Evolutionary conservation across 2,329 filamentous ascomycete species (phyloP).

Genomic region (Colletotrichum magnum): DNA sequence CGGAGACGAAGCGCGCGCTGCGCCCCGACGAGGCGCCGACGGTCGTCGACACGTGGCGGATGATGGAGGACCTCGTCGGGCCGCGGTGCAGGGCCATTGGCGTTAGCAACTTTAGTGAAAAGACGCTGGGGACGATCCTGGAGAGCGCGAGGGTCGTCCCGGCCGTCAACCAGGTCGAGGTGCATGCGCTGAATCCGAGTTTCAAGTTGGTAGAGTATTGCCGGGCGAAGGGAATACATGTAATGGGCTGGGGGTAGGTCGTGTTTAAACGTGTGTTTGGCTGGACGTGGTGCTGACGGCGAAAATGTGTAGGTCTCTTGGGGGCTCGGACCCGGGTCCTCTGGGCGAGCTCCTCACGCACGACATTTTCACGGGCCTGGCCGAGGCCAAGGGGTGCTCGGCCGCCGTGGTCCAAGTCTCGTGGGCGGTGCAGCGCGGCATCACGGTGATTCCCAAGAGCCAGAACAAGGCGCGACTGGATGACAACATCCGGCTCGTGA

Average conservation of each 20-base stretch:
- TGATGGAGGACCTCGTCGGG: constrained; percentile 46
- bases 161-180: constrained; percentile 50
- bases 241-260: constrained; percentile 46
- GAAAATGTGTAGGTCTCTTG: neutral
- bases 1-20: constrained; percentile 40
- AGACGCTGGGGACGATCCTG: constrained; percentile 46
- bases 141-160: constrained; percentile 44
- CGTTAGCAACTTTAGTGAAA: constrained; percentile 49
- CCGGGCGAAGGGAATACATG: constrained; percentile 47
- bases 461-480: constrained; percentile 33
- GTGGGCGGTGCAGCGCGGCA: constrained; percentile 44
- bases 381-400: constrained; percentile 42
- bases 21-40: constrained; percentile 43
- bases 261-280: too few relatives aligned
- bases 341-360: constrained; percentile 39
- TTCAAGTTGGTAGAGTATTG: constrained; percentile 48
- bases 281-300: too few relatives aligned
- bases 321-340: neutral
- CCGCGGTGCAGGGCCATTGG: constrained; percentile 46
- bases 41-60: constrained; percentile 44
- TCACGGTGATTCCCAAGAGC: constrained; percentile 45
- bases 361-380: constrained; percentile 42
- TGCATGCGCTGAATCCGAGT: constrained; percentile 50
- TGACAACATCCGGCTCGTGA: constrained; percentile 44
- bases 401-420: constrained; percentile 44